Conservation (phyloP, 2,329 filamentous ascomycete species). For the Cercospora nicotianae region DNA sequence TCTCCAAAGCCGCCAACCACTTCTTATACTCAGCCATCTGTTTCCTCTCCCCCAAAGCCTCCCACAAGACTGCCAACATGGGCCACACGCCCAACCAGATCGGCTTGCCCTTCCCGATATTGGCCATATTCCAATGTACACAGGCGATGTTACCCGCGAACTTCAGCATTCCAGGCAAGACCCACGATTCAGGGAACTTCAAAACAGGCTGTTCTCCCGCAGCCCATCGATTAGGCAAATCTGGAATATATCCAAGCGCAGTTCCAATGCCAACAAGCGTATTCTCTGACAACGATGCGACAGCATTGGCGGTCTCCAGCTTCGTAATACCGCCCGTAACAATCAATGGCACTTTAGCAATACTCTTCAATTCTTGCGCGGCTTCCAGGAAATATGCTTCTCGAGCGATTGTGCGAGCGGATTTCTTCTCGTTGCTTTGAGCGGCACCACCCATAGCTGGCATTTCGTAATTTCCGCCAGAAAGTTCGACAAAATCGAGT, state of each 20-base stretch:
- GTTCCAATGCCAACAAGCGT: conserved; percentile 19
- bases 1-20: neutral
- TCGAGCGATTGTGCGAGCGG: conserved; percentile 15
- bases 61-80: neutral
- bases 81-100: conserved; percentile 19
- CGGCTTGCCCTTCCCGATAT: conserved; percentile 3
- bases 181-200: neutral
- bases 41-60: neutral
- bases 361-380: conserved; percentile 13
- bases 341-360: conserved; percentile 20
- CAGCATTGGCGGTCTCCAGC: conserved; percentile 14
- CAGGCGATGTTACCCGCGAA: conserved; percentile 8
- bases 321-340: conserved; percentile 22
- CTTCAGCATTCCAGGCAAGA: conserved; percentile 6
- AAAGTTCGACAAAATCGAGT: conserved; percentile 26
- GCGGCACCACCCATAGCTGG: conserved; percentile 18
- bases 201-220: conserved; percentile 14
- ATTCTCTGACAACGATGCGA: conserved; percentile 9
- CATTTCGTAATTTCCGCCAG: conserved; percentile 18
- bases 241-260: conserved; percentile 18
- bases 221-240: conserved; percentile 21
- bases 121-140: conserved; percentile 18
- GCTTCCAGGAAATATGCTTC: conserved; percentile 24
- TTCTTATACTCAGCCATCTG: conserved; percentile 9
- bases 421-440: conserved; percentile 3